Conservation (phyloP, 805 yeast species). For the Suhomyces kilbournensis region DNA sequence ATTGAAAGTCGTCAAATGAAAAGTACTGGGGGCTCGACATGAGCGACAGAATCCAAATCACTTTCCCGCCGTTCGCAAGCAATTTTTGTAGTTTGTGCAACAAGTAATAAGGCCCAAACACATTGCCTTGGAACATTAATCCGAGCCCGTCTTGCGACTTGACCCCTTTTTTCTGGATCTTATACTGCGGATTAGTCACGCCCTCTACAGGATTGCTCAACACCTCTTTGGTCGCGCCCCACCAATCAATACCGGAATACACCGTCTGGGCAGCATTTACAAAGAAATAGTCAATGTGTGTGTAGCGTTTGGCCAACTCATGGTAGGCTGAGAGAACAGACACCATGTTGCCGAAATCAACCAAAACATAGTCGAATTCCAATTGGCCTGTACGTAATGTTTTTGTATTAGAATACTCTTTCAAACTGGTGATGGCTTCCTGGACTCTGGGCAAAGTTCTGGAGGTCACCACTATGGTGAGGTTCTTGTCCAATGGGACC, state of each 20-base stretch:
- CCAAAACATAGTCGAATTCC: slow-evolving; percentile 82
- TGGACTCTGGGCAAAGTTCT: slow-evolving; percentile 83
- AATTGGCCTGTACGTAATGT: slow-evolving; percentile 51
- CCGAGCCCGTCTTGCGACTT: slow-evolving; percentile 79
- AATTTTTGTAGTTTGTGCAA: slow-evolving; percentile 61
- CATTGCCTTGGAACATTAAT: slow-evolving; percentile 88
- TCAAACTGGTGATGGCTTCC: slow-evolving; percentile 55
- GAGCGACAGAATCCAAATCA: slow-evolving; percentile 82
- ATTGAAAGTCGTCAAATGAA: slow-evolving; percentile 71
- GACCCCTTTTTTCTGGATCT: slow-evolving; percentile 76
- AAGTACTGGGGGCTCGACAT: slow-evolving; percentile 76
- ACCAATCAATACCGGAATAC: slow-evolving; percentile 84
- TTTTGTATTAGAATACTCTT: slow-evolving; percentile 32
- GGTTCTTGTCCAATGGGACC: slow-evolving; percentile 47
- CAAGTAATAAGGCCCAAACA: slow-evolving; percentile 91
- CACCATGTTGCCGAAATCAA: slow-evolving; percentile 90
- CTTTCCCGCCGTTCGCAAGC: slow-evolving; percentile 63
- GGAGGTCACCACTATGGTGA: slow-evolving; percentile 85
- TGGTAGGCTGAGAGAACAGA: slow-evolving; percentile 72
- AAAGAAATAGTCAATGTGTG: slow-evolving; percentile 71
- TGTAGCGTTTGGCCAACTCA: slow-evolving; percentile 64
- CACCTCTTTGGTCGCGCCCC: slow-evolving; percentile 69
- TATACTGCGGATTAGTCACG: slow-evolving; percentile 85
- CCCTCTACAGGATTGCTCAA: slow-evolving; percentile 67
- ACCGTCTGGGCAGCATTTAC: slow-evolving; percentile 90